Percentiles rank a stretch among this genome's conserved stretches.
These are phyloP conservation scores for Boletus sp. DNA, from an alignment of 768 basidiomycete genomes.

Conservation along the genomic window DNA sequence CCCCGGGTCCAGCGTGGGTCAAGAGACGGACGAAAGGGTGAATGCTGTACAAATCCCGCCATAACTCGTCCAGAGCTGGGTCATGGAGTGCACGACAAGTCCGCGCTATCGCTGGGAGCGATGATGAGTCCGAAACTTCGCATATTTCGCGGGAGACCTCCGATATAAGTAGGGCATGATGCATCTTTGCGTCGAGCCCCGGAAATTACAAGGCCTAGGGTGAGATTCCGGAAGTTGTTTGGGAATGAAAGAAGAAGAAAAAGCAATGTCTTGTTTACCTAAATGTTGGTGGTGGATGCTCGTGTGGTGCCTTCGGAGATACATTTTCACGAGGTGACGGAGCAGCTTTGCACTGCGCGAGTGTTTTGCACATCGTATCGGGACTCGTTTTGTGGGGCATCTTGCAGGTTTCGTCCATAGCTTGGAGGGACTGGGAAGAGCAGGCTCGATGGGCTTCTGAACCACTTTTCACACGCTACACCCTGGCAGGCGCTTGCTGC, in stretches of 20 bases:
- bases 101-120: constrained; percentile 21
- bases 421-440: neutral
- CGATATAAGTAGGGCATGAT: constrained; percentile 23
- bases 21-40: constrained; percentile 22
- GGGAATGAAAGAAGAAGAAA: neutral
- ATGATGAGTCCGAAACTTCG: constrained; percentile 3
- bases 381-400: neutral
- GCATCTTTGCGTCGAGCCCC: constrained; percentile 11
- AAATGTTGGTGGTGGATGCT: neutral
- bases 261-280: constrained; percentile 11
- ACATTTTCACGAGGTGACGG: neutral
- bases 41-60: constrained; percentile 21
- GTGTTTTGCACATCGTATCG: neutral
- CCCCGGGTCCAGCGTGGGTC: neutral
- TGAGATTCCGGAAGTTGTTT: neutral
- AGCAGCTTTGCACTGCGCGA: neutral
- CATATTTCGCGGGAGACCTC: constrained; percentile 21
- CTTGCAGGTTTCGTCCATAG: neutral
- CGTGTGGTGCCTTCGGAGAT: constrained; percentile 5
- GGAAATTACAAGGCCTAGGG: neutral
- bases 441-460: neutral
- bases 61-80: constrained; percentile 25
- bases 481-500: neutral
- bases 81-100: constrained; percentile 23
- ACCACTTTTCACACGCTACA: constrained; percentile 1